A percentile compares a stretch with the other conserved stretches of the same genome.
Conservation (phyloP, 2,329 filamentous ascomycete genomes). For the Ceratocystis colombiana region DNA sequence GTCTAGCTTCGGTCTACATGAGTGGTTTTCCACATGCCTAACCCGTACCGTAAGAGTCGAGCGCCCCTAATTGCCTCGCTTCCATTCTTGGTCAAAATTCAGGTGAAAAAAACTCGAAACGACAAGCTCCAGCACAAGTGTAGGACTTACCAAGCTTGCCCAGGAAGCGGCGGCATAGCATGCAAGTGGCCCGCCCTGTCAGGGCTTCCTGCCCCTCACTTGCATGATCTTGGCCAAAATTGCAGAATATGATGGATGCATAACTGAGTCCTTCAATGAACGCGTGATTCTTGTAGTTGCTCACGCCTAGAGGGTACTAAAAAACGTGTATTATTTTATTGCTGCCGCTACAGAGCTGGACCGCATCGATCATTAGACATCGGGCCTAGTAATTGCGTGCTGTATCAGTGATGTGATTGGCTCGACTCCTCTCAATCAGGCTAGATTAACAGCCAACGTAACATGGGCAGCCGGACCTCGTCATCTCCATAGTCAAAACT, state of each 20-base stretch:
- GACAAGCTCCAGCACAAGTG: not conserved
- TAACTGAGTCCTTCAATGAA: not conserved
- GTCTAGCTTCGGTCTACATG: not conserved
- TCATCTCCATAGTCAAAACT: too few relatives aligned
- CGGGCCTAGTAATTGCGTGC: constrained; percentile 31
- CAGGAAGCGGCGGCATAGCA: not conserved
- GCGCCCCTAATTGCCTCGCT: not conserved
- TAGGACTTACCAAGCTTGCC: not conserved
- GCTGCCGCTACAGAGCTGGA: not conserved
- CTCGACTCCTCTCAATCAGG: constrained; percentile 25
- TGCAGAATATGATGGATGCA: not conserved
- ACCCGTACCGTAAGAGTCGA: not conserved
- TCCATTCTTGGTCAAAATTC: not conserved
- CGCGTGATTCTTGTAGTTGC: not conserved
- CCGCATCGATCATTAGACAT: not conserved
- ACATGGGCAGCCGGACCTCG: too few relatives aligned
- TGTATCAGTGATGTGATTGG: constrained; percentile 31
- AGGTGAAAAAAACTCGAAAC: not conserved
- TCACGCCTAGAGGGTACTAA: not conserved
- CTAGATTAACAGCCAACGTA: constrained; percentile 28
- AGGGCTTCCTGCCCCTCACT: constrained; percentile 18
- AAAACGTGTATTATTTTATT: not conserved
- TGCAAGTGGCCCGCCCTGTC: constrained; percentile 15
- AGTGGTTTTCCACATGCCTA: not conserved
- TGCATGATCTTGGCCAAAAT: constrained; percentile 25